Evolutionary conservation across 305 asterid species (phyloP).

Genomic region (Fraxinus albicans): DNA sequence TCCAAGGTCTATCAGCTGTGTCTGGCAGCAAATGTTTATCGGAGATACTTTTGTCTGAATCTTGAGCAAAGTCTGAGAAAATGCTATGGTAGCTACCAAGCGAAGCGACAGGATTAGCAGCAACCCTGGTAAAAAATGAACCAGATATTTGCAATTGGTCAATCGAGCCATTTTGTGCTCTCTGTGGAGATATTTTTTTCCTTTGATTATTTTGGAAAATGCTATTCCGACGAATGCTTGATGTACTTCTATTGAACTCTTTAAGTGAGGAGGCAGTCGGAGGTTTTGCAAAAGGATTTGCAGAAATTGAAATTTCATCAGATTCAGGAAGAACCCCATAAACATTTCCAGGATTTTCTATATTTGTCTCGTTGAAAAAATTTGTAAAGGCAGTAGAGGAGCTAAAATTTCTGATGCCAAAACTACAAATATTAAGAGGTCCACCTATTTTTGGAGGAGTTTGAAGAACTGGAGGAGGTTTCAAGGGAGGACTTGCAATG

Average conservation of each 20-base stretch:
- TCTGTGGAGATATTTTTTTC: constrained; percentile 21
- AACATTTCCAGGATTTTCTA: constrained; percentile 23
- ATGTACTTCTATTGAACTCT: constrained; percentile 26
- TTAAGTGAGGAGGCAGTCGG: constrained; percentile 28
- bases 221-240: constrained; percentile 22
- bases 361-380: constrained; percentile 27
- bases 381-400: constrained; percentile 19
- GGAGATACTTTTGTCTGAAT: constrained; percentile 10
- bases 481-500: constrained; percentile 19
- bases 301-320: constrained; percentile 20
- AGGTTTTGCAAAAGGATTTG: constrained; percentile 16
- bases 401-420: constrained; percentile 21
- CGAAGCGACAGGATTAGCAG: constrained; percentile 25
- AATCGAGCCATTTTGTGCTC: constrained; percentile 24
- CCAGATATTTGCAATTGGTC: constrained; percentile 19
- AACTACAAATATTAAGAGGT: constrained; percentile 15
- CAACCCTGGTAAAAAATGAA: constrained; percentile 8
- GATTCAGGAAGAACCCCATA: constrained; percentile 29
- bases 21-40: constrained; percentile 23
- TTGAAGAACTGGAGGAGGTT: constrained; percentile 20
- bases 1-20: constrained; percentile 14
- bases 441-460: constrained; percentile 25
- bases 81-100: constrained; percentile 26
- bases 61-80: constrained; percentile 22
- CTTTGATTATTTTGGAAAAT: constrained; percentile 21